Conservation (phyloP, 805 yeast species). For the Saturnispora quitensis region DNA sequence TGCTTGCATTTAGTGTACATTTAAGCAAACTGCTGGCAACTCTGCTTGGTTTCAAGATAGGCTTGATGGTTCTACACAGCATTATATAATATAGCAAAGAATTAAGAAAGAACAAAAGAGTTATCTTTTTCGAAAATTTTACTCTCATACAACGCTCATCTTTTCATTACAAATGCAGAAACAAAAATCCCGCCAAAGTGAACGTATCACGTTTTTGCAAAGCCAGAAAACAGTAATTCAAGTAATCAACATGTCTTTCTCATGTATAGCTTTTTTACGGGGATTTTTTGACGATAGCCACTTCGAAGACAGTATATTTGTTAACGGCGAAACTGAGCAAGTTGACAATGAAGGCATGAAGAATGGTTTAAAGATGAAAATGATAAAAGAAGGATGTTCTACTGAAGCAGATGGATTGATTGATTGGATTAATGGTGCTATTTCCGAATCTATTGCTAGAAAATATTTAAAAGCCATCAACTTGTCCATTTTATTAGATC, state of each 20-base stretch:
- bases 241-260: constrained; percentile 42
- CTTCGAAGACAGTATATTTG: constrained; percentile 40
- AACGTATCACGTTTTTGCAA: constrained; percentile 16
- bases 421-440: constrained; percentile 47
- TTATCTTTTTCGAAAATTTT: neutral
- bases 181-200: constrained; percentile 8
- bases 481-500: constrained; percentile 37
- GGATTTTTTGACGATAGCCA: constrained; percentile 49
- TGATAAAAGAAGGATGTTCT: constrained; percentile 37
- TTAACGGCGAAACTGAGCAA: constrained; percentile 13
- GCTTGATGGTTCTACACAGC: constrained; percentile 4
- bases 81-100: neutral
- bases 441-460: constrained; percentile 34
- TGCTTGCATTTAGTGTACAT: neutral
- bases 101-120: neutral
- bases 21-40: neutral
- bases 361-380: constrained; percentile 37
- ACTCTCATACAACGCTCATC: neutral
- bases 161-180: neutral
- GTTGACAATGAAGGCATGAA: neutral
- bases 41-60: neutral
- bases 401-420: constrained; percentile 39
- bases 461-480: constrained; percentile 37
- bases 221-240: constrained; percentile 41
- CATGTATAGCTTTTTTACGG: constrained; percentile 48